Conservation (phyloP, 192 early-diverging fungal species). For the Geranomyces michiganensis region DNA sequence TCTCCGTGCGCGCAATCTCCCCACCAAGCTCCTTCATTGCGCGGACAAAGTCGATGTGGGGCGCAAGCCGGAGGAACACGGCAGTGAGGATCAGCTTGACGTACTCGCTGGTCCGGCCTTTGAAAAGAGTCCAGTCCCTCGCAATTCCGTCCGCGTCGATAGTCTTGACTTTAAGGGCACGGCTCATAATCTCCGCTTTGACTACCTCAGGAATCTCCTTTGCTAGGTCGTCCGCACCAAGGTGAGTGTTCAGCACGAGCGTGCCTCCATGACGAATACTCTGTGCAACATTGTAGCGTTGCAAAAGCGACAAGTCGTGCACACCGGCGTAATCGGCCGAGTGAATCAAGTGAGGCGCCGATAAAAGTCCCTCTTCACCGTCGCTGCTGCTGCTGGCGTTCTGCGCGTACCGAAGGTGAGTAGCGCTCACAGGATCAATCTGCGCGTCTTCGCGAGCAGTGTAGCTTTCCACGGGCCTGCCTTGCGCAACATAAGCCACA, state of each 20-base stretch:
- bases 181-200: constrained; percentile 54
- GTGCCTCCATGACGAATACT: constrained; percentile 51
- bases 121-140: constrained; percentile 60
- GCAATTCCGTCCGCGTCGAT: constrained; percentile 69
- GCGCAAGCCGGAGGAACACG: constrained; percentile 56
- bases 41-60: constrained; percentile 30
- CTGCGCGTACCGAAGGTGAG: constrained; percentile 62
- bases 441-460: constrained; percentile 58
- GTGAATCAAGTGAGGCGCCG: constrained; percentile 40
- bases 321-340: constrained; percentile 64
- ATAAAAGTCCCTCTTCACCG: not conserved
- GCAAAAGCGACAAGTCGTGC: constrained; percentile 62
- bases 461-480: constrained; percentile 43
- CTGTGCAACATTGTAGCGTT: constrained; percentile 64
- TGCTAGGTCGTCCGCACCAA: constrained; percentile 66
- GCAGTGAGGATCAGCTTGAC: constrained; percentile 62
- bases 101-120: constrained; percentile 45
- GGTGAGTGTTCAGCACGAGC: constrained; percentile 67
- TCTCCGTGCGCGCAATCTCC: constrained; percentile 12
- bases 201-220: constrained; percentile 67
- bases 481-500: constrained; percentile 47
- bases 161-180: constrained; percentile 58
- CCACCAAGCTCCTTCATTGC: constrained; percentile 29
- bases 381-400: constrained; percentile 22
- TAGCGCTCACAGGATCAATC: constrained; percentile 60